Conservation (phyloP, 768 basidiomycete genomes). For the Russula foetens region DNA sequence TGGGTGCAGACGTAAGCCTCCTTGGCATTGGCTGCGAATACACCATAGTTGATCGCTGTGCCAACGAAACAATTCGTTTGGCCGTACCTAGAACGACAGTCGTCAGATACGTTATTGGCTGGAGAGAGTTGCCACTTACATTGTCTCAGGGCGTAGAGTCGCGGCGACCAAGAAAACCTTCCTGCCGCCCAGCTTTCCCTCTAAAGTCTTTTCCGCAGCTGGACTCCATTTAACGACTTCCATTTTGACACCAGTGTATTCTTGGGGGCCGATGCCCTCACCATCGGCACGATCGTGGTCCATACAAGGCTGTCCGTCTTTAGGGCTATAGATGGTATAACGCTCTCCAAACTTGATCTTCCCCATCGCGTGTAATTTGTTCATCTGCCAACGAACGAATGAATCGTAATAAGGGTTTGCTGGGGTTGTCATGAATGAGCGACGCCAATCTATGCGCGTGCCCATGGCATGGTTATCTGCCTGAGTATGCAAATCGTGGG, state of each 20-base stretch:
- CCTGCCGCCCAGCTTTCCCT: conserved; percentile 61
- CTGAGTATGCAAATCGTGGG: conserved; percentile 28
- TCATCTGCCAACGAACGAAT: conserved; percentile 97
- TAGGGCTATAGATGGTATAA: conserved; percentile 97
- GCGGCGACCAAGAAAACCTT: conserved; percentile 93
- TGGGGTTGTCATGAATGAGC: conserved; percentile 89
- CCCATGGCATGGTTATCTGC: conserved; percentile 79
- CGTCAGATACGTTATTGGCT: neutral
- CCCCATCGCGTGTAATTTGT: conserved; percentile 76
- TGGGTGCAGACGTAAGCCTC: conserved; percentile 86
- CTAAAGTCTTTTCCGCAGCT: conserved; percentile 54
- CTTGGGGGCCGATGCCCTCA: conserved; percentile 90
- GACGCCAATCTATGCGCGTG: conserved; percentile 96
- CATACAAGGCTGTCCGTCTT: conserved; percentile 99
- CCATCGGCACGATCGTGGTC: conserved; percentile 96
- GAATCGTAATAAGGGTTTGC: conserved; percentile 96
- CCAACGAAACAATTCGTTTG: conserved; percentile 98
- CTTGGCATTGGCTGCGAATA: conserved; percentile 80
- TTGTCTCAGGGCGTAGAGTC: conserved; percentile 92
- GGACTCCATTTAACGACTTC: conserved; percentile 81
- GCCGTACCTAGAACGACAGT: conserved; percentile 62
- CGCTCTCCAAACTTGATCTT: conserved; percentile 98
- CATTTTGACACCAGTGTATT: conserved; percentile 94
- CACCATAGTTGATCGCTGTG: conserved; percentile 80
- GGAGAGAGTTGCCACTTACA: conserved; percentile 42